phyloP scores from a whole-genome alignment of 2,329 filamentous ascomycete genomes.

The Beauveria caledonica region DNA sequence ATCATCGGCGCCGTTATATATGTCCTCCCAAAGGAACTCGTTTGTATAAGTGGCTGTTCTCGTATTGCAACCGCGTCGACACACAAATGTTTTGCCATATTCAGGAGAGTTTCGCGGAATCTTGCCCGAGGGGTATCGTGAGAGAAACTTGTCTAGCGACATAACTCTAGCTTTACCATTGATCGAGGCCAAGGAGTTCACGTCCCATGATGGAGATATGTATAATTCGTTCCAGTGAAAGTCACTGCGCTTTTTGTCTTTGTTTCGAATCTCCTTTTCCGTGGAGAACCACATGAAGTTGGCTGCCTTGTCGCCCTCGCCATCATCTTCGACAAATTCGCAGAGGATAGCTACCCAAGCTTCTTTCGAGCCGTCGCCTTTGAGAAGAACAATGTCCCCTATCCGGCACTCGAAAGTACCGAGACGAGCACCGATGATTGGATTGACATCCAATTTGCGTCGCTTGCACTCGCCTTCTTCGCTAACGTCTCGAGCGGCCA shows the following conservation, averaged over 20 bases:
- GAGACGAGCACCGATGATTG: conserved; percentile 75
- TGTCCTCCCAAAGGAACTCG: conserved; percentile 85
- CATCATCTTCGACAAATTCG: conserved; percentile 63
- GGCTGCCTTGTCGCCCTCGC: conserved; percentile 62
- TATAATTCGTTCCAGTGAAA: conserved; percentile 84
- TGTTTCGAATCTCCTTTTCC: conserved; percentile 79
- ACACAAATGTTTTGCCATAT: conserved; percentile 81
- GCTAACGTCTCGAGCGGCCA: conserved; percentile 15
- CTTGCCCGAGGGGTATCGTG: conserved; percentile 64
- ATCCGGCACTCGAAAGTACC: conserved; percentile 71
- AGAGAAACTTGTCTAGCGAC: conserved; percentile 60
- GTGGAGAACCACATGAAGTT: conserved; percentile 96
- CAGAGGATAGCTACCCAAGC: conserved; percentile 89
- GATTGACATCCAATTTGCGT: conserved; percentile 28
- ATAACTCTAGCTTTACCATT: conserved; percentile 80
- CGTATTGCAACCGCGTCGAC: conserved; percentile 81
- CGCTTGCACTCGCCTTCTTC: conserved; percentile 27
- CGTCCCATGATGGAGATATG: conserved; percentile 77
- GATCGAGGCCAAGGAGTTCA: conserved; percentile 80
- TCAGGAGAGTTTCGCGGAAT: conserved; percentile 66
- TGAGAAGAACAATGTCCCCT: conserved; percentile 79
- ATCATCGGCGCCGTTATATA: conserved; percentile 60
- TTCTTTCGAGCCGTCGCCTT: conserved; percentile 77
- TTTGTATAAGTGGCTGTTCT: conserved; percentile 85
- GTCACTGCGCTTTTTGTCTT: conserved; percentile 73